phyloP scores from a whole-genome alignment of 768 basidiomycete genomes.

The Serendipita sp. region DNA sequence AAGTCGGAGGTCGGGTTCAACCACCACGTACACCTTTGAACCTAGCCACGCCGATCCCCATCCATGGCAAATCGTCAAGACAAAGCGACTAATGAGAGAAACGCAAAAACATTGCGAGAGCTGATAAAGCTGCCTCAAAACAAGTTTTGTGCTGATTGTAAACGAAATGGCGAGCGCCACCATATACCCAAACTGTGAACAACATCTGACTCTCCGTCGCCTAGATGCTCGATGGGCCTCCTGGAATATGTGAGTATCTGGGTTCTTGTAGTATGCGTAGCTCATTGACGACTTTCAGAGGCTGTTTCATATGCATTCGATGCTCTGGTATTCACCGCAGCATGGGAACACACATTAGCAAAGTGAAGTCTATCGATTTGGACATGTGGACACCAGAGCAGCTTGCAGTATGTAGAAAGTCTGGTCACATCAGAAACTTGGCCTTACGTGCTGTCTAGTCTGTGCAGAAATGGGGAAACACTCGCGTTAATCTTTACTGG shows the following conservation, averaged over 20 bases:
- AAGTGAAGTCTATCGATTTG: slow-evolving; percentile 93
- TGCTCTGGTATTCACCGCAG: slow-evolving; percentile 96
- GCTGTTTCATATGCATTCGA: slow-evolving; percentile 88
- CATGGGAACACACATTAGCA: slow-evolving; percentile 97
- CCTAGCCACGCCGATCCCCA: background rate
- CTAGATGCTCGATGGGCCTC: slow-evolving; percentile 96
- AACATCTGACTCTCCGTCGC: slow-evolving; percentile 1
- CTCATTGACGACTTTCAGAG: slow-evolving; percentile 29
- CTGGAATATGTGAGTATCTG: slow-evolving; percentile 65
- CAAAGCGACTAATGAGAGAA: slow-evolving; percentile 69
- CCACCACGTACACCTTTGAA: background rate
- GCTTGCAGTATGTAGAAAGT: slow-evolving; percentile 73
- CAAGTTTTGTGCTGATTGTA: slow-evolving; percentile 92
- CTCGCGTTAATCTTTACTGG: slow-evolving; percentile 88
- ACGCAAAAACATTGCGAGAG: slow-evolving; percentile 65
- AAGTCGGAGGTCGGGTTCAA: too few relatives aligned
- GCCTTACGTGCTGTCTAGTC: slow-evolving; percentile 32
- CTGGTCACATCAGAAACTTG: background rate
- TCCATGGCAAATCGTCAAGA: slow-evolving; percentile 36
- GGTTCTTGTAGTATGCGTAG: background rate
- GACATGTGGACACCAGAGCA: slow-evolving; percentile 97
- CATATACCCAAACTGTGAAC: background rate
- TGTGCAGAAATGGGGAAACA: slow-evolving; percentile 91
- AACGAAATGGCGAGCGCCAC: slow-evolving; percentile 63
- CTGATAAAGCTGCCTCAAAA: slow-evolving; percentile 82